These are phyloP conservation scores for Globisporangium orthogonon DNA, from an alignment of 352 stramenopile genomes.

Conservation along the genomic window DNA sequence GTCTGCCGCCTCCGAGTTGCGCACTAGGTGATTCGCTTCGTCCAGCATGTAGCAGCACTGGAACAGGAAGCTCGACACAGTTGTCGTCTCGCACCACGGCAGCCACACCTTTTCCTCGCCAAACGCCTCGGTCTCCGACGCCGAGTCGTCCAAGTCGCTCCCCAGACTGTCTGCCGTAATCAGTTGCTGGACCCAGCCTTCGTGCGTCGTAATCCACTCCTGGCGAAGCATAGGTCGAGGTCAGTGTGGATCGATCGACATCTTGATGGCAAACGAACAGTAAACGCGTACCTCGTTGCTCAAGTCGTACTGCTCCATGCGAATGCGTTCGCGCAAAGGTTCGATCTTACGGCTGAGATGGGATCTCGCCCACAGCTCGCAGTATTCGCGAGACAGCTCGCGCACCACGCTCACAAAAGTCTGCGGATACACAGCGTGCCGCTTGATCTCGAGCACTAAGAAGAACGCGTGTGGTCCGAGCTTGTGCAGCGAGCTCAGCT, in stretches of 20 bases:
- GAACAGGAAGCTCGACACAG: slow-evolving; percentile 80
- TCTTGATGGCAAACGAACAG: background rate
- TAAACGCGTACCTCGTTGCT: slow-evolving; percentile 58
- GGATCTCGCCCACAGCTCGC: slow-evolving; percentile 52
- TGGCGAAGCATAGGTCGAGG: background rate
- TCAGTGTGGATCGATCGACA: background rate
- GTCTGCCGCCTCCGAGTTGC: slow-evolving; percentile 27
- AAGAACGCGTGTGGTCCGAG: slow-evolving; percentile 55
- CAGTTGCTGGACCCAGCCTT: slow-evolving; percentile 70
- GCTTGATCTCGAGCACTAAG: slow-evolving; percentile 41
- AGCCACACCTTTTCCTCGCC: slow-evolving; percentile 80
- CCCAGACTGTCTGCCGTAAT: slow-evolving; percentile 41
- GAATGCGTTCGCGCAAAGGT: slow-evolving; percentile 49
- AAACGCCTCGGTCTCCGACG: slow-evolving; percentile 32
- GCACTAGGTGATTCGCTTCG: slow-evolving; percentile 65
- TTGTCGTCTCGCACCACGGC: slow-evolving; percentile 78
- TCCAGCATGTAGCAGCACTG: slow-evolving; percentile 81
- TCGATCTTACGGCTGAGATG: slow-evolving; percentile 59
- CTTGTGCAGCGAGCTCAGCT: slow-evolving; percentile 28
- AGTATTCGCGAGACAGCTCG: slow-evolving; percentile 56
- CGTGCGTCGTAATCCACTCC: slow-evolving; percentile 63
- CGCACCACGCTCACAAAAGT: slow-evolving; percentile 52
- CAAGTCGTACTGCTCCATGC: slow-evolving; percentile 59
- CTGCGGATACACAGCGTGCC: slow-evolving; percentile 25
- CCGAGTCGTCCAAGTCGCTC: slow-evolving; percentile 28